Evolutionary conservation across 441 rosid genomes (phyloP).

Genomic region (Euphorbia corollata): DNA sequence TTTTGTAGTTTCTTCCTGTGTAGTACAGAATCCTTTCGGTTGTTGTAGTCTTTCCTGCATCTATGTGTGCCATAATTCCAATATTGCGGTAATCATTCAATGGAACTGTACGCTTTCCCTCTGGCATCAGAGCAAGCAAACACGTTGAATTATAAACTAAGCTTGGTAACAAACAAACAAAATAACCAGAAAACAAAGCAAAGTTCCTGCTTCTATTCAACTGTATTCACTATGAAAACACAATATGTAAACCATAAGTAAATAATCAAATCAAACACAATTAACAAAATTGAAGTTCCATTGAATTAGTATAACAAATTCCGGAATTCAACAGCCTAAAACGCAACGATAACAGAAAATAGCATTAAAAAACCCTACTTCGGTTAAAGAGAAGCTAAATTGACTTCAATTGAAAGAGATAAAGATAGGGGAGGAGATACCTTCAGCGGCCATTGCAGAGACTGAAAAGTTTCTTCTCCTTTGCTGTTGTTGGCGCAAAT

Average conservation of each 20-base stretch:
- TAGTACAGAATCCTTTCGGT: conserved; percentile 79
- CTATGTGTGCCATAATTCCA: conserved; percentile 98
- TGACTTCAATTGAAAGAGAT: conserved; percentile 12
- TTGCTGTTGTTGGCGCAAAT: conserved; percentile 20
- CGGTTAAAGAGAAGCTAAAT: conserved; percentile 1
- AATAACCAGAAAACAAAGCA: background rate
- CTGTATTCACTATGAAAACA: background rate
- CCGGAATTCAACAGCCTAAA: background rate
- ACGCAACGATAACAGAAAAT: conserved; percentile 1
- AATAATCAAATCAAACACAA: background rate
- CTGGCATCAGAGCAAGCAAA: conserved; percentile 29
- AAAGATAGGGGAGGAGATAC: conserved; percentile 26
- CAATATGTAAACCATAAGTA: background rate
- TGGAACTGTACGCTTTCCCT: conserved; percentile 55
- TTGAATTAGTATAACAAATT: background rate
- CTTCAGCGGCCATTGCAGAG: conserved; percentile 62
- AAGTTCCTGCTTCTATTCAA: background rate
- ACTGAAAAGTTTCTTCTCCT: conserved; percentile 52
- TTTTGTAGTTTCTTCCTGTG: conserved; percentile 91
- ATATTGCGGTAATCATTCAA: conserved; percentile 79
- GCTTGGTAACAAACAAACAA: background rate
- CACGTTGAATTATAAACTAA: conserved; percentile 6
- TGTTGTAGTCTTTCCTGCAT: conserved; percentile 95
- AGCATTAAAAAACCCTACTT: background rate
- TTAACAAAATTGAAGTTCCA: background rate